Conservation (phyloP, 1,139 yeast species). For the Blastobotrys capitulatus region DNA sequence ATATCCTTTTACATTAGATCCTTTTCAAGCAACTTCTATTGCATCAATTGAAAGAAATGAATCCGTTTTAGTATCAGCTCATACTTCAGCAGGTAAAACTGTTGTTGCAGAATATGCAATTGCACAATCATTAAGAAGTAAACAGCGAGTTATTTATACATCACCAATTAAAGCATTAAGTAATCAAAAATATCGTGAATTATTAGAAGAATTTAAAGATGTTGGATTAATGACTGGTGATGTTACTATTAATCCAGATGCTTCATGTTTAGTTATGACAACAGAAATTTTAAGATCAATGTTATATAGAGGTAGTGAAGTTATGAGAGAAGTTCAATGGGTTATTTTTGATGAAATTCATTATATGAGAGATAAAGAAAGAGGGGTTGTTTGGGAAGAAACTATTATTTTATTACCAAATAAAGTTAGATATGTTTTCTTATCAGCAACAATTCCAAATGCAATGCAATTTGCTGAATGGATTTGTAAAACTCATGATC, state of each 20-base stretch:
- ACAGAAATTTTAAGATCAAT: constrained; percentile 91
- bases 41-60: constrained; percentile 92
- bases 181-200: constrained; percentile 92
- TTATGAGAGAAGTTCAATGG: constrained; percentile 96
- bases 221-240: constrained; percentile 98
- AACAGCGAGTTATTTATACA: constrained; percentile 92
- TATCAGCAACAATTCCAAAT: constrained; percentile 94
- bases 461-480: constrained; percentile 99
- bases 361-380: constrained; percentile 89
- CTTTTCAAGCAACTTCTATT: constrained; percentile 93
- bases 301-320: constrained; percentile 91
- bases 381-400: constrained; percentile 99
- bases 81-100: constrained; percentile 97
- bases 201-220: constrained; percentile 77
- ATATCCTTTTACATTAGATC: constrained; percentile 89
- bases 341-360: constrained; percentile 95
- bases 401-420: constrained; percentile 93
- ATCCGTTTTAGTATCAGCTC: constrained; percentile 97
- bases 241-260: constrained; percentile 94
- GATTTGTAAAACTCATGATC: constrained; percentile 91
- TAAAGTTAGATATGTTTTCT: constrained; percentile 56
- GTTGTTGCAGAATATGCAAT: constrained; percentile 99
- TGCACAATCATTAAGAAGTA: constrained; percentile 85
- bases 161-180: constrained; percentile 97
- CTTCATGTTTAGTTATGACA: constrained; percentile 96